phyloP scores from a whole-genome alignment of 495 filamentous ascomycete species.

The Pseudotulostoma volvatum region DNA sequence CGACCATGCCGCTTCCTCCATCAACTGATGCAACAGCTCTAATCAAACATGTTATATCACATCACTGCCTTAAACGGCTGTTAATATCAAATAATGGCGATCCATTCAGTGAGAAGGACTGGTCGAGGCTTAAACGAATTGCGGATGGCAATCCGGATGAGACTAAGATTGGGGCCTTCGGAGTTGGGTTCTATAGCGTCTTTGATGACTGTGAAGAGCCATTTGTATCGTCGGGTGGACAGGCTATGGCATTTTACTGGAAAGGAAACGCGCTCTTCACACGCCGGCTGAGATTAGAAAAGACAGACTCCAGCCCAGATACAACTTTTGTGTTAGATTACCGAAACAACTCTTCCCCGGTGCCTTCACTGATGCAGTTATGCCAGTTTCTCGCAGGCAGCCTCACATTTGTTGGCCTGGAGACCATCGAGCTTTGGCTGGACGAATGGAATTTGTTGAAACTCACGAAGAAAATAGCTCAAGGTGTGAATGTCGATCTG shows the following conservation, averaged over 20 bases:
- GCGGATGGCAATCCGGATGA: constrained; percentile 98
- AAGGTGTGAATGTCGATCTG: constrained; percentile 51
- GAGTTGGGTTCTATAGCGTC: constrained; percentile 96
- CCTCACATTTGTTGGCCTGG: constrained; percentile 83
- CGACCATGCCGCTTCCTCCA: constrained; percentile 52
- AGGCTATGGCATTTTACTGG: constrained; percentile 99
- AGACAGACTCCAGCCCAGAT: constrained; percentile 41
- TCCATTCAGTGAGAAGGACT: constrained; percentile 73
- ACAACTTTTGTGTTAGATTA: constrained; percentile 91
- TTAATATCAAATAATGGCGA: constrained; percentile 82
- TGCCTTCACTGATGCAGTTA: constrained; percentile 70
- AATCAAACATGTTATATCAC: constrained; percentile 63
- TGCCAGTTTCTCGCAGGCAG: constrained; percentile 88
- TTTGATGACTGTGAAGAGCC: constrained; percentile 97
- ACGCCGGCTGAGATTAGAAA: constrained; percentile 52
- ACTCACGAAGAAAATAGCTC: constrained; percentile 70
- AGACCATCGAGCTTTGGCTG: constrained; percentile 76
- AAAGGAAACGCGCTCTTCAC: constrained; percentile 91
- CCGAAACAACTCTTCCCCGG: constrained; percentile 64
- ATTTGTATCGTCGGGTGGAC: constrained; percentile 76
- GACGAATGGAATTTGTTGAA: constrained; percentile 69
- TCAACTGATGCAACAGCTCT: constrained; percentile 48
- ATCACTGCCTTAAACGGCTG: constrained; percentile 71
- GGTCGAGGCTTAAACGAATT: constrained; percentile 85
- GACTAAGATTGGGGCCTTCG: constrained; percentile 96